phyloP scores from a whole-genome alignment of 139 green algal species.

The Auxenochlorella protothecoides region DNA sequence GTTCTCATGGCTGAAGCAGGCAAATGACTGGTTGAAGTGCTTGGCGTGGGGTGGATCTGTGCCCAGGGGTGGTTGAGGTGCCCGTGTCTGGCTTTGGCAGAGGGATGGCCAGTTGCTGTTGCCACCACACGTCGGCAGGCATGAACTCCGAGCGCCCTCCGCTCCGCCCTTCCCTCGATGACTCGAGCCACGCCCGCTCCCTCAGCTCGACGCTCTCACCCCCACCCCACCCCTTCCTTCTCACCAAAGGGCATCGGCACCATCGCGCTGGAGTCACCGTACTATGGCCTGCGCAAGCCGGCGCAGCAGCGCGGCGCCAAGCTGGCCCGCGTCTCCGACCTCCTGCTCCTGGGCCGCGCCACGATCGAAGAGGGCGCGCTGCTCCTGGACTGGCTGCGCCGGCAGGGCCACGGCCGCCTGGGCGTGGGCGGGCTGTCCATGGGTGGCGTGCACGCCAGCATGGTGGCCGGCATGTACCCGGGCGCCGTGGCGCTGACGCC shows the following conservation, averaged over 20 bases:
- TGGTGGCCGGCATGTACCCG: constrained; percentile 63
- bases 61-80: too few relatives aligned
- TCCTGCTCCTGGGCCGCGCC: constrained; percentile 66
- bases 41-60: too few relatives aligned
- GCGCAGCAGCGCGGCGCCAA: constrained; percentile 57
- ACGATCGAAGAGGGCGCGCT: constrained; percentile 73
- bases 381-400: constrained; percentile 54
- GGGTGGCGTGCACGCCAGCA: constrained; percentile 79
- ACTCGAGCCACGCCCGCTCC: too few relatives aligned
- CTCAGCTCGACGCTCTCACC: too few relatives aligned
- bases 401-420: constrained; percentile 31
- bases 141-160: too few relatives aligned
- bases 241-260: constrained; percentile 46
- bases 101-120: too few relatives aligned
- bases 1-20: too few relatives aligned
- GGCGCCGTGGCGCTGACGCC: constrained; percentile 43
- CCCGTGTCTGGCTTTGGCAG: too few relatives aligned
- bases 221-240: too few relatives aligned
- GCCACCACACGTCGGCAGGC: too few relatives aligned
- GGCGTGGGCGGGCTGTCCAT: constrained; percentile 71
- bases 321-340: constrained; percentile 66
- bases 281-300: constrained; percentile 61
- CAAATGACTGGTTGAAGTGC: too few relatives aligned
- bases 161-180: too few relatives aligned
- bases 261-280: constrained; percentile 68